Evolutionary conservation across 768 basidiomycete genomes (phyloP).

Genomic region (Kwoniella sp.): DNA sequence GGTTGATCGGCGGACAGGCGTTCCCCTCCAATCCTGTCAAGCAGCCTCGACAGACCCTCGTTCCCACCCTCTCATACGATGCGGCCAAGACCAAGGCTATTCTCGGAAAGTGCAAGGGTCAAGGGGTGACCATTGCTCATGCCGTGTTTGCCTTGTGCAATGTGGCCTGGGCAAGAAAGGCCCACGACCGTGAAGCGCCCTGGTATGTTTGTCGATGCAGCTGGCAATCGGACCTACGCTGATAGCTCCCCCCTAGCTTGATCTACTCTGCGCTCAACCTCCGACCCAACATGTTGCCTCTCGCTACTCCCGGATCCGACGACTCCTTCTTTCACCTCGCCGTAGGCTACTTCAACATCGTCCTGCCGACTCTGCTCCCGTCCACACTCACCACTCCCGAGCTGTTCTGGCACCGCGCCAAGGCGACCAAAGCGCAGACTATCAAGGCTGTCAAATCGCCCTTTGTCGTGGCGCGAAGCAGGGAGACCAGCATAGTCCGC

Average conservation of each 20-base stretch:
- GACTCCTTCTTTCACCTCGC: constrained; percentile 74
- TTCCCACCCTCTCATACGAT: constrained; percentile 64
- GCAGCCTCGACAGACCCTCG: constrained; percentile 56
- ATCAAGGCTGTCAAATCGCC: constrained; percentile 61
- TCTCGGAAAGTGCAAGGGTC: constrained; percentile 64
- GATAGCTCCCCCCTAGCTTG: constrained; percentile 55
- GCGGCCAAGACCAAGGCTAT: constrained; percentile 60
- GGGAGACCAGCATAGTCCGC: constrained; percentile 64
- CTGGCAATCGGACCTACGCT: not conserved
- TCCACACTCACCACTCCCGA: constrained; percentile 40
- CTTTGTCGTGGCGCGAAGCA: constrained; percentile 61
- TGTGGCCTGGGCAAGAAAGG: constrained; percentile 59
- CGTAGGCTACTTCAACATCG: constrained; percentile 76
- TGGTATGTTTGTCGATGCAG: constrained; percentile 10
- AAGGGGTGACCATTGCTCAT: constrained; percentile 69
- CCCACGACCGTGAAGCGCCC: constrained; percentile 8
- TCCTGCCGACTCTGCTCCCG: constrained; percentile 72
- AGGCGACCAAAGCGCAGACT: constrained; percentile 65
- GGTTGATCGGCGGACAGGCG: constrained; percentile 66
- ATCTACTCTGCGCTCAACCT: constrained; percentile 84
- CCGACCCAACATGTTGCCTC: constrained; percentile 56
- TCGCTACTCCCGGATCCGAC: constrained; percentile 31
- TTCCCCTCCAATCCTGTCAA: constrained; percentile 57
- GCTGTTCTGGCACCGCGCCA: constrained; percentile 72
- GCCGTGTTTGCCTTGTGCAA: constrained; percentile 72